Evolutionary conservation across 2,329 filamentous ascomycete genomes (phyloP).

Genomic region (Lachnellula arida): DNA sequence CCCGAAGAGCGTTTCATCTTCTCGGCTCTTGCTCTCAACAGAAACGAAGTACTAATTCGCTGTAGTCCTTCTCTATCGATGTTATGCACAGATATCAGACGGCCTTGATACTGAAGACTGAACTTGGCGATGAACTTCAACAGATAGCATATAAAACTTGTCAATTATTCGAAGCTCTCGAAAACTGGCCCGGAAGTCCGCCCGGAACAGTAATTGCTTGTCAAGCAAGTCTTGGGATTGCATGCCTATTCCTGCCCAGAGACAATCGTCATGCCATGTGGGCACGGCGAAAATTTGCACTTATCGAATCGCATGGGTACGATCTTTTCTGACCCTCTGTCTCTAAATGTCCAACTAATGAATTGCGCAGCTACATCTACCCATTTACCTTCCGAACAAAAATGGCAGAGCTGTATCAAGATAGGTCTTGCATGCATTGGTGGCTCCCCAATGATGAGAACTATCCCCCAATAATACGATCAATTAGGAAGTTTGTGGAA

Average conservation of each 20-base stretch:
- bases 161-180: conserved; percentile 74
- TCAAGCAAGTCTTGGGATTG: conserved; percentile 72
- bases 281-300: conserved; percentile 73
- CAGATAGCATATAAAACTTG: conserved; percentile 65
- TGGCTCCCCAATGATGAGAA: conserved; percentile 84
- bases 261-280: conserved; percentile 71
- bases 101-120: conserved; percentile 46
- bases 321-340: conserved; percentile 30
- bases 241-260: conserved; percentile 72
- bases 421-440: conserved; percentile 70
- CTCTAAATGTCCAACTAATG: conserved; percentile 6
- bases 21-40: too few species aligned
- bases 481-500: conserved; percentile 74
- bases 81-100: conserved; percentile 79
- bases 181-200: conserved; percentile 65
- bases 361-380: conserved; percentile 69
- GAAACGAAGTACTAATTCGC: too few species aligned
- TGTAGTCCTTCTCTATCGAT: conserved; percentile 62
- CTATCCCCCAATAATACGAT: conserved; percentile 67
- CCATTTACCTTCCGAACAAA: conserved; percentile 67
- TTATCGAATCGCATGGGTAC: conserved; percentile 75
- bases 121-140: conserved; percentile 50
- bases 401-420: conserved; percentile 71
- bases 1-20: too few species aligned
- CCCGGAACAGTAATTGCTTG: conserved; percentile 66